Percentiles rank a stretch among this genome's conserved stretches.
Evolutionary conservation across 2,329 filamentous ascomycete species (phyloP).

Genomic region (Fonsecaea monophora): DNA sequence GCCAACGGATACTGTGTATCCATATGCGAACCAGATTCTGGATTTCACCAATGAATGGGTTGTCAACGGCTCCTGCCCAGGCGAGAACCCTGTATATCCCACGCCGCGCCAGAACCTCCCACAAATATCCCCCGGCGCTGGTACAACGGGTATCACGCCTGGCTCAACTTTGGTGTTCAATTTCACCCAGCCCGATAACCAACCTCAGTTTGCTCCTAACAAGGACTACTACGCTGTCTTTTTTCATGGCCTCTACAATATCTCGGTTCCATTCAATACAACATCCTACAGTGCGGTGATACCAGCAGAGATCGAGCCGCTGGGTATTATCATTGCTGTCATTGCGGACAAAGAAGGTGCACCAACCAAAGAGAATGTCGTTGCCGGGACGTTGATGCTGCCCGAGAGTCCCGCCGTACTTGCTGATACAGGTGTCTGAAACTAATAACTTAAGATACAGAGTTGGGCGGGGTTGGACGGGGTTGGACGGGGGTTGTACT

Average conservation of each 20-base stretch:
- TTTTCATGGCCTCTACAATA: slow-evolving; percentile 49
- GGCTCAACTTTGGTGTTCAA: slow-evolving; percentile 45
- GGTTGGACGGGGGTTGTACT: not conserved
- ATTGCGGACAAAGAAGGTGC: slow-evolving; percentile 49
- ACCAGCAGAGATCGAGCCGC: slow-evolving; percentile 47
- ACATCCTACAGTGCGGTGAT: slow-evolving; percentile 46
- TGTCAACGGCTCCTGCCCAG: slow-evolving; percentile 46
- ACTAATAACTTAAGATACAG: not conserved
- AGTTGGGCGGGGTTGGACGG: not conserved
- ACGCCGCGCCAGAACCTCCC: slow-evolving; percentile 48
- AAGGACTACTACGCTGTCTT: slow-evolving; percentile 52
- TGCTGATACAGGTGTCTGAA: not conserved
- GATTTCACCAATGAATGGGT: slow-evolving; percentile 47
- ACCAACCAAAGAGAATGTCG: slow-evolving; percentile 47
- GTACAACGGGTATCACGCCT: slow-evolving; percentile 42
- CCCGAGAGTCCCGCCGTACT: slow-evolving; percentile 45
- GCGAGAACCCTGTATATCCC: slow-evolving; percentile 49
- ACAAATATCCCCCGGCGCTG: slow-evolving; percentile 42
- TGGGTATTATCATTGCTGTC: slow-evolving; percentile 48
- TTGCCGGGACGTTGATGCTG: slow-evolving; percentile 50
- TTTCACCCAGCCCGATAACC: slow-evolving; percentile 40
- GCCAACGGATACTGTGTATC: slow-evolving; percentile 51
- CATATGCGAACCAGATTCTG: slow-evolving; percentile 52
- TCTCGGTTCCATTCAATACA: slow-evolving; percentile 49
- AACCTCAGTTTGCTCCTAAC: slow-evolving; percentile 36